Evolutionary conservation across 495 filamentous ascomycete genomes (phyloP).

Genomic region (Talaromyces adpressus): DNA sequence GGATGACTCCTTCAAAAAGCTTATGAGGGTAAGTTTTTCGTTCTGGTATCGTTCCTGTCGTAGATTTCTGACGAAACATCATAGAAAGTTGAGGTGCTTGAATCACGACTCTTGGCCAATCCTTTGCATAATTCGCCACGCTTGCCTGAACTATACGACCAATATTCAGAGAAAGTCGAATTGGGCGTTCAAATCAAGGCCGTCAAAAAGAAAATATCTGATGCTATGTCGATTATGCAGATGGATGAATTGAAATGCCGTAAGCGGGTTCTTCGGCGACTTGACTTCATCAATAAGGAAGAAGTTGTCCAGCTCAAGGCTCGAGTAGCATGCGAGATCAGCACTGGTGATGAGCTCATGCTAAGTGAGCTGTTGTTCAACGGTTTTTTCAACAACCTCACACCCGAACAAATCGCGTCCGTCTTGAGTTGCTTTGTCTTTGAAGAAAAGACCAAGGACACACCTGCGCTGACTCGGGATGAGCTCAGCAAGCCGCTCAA

Average conservation of each 20-base stretch:
- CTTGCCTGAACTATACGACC: conserved; percentile 71
- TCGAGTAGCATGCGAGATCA: conserved; percentile 94
- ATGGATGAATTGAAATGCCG: conserved; percentile 92
- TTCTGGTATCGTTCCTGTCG: neutral
- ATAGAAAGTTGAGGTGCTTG: conserved; percentile 91
- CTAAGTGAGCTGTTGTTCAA: conserved; percentile 92
- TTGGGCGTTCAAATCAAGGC: conserved; percentile 70
- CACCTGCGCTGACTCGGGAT: conserved; percentile 56
- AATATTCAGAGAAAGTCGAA: conserved; percentile 75
- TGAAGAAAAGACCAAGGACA: conserved; percentile 81
- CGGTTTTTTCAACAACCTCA: conserved; percentile 93
- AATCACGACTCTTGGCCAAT: conserved; percentile 82
- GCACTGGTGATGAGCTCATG: conserved; percentile 84
- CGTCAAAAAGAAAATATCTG: conserved; percentile 76
- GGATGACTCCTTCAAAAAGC: conserved; percentile 87
- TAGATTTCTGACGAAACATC: conserved; percentile 8
- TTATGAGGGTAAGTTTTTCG: conserved; percentile 56
- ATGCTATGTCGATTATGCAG: conserved; percentile 79
- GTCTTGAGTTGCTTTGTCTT: conserved; percentile 91
- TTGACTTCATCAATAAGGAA: conserved; percentile 88
- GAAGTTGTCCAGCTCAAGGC: conserved; percentile 95
- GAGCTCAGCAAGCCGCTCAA: conserved; percentile 79
- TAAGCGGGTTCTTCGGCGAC: conserved; percentile 92
- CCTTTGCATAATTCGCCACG: conserved; percentile 85
- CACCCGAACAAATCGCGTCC: conserved; percentile 77